These are phyloP conservation scores for Patellaria atrata DNA, from an alignment of 495 filamentous ascomycete species.

Conservation along the genomic window DNA sequence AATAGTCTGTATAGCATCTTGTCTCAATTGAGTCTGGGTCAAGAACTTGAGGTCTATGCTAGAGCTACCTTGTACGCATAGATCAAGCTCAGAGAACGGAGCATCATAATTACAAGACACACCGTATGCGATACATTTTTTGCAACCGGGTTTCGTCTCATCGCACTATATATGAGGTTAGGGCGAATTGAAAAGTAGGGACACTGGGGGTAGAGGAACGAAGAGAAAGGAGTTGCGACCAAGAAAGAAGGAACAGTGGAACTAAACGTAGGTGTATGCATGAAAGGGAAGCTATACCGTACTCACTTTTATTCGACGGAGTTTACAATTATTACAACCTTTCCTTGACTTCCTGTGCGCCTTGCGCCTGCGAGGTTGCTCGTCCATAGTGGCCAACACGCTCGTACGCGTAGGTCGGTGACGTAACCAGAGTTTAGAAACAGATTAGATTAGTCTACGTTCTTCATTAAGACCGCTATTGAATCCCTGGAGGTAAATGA, in stretches of 20 bases:
- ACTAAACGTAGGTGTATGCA: too few species aligned
- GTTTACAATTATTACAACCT: constrained; percentile 34
- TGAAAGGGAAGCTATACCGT: too few species aligned
- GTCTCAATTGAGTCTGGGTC: too few species aligned
- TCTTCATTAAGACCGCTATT: too few species aligned
- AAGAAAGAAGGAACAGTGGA: too few species aligned
- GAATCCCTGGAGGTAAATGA: too few species aligned
- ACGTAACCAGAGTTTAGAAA: too few species aligned
- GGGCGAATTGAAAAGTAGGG: too few species aligned
- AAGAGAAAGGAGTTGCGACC: too few species aligned
- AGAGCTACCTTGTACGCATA: constrained; percentile 21
- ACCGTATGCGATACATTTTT: constrained; percentile 29
- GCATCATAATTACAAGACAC: constrained; percentile 31
- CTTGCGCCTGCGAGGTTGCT: constrained; percentile 21
- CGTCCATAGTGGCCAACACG: background rate
- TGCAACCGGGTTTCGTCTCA: constrained; percentile 30
- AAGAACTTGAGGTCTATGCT: constrained; percentile 14
- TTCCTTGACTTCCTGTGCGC: constrained; percentile 29
- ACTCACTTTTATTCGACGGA: constrained; percentile 30
- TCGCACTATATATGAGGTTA: constrained; percentile 29
- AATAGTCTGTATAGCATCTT: too few species aligned
- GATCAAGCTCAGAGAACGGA: constrained; percentile 23
- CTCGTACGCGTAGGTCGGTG: background rate
- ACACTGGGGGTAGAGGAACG: too few species aligned
- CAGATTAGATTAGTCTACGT: too few species aligned